Evolutionary conservation across 2,329 filamentous ascomycete species (phyloP), one percentile per base, ranked within the genome.

Genomic region (Colletotrichum sp.): DNA sequence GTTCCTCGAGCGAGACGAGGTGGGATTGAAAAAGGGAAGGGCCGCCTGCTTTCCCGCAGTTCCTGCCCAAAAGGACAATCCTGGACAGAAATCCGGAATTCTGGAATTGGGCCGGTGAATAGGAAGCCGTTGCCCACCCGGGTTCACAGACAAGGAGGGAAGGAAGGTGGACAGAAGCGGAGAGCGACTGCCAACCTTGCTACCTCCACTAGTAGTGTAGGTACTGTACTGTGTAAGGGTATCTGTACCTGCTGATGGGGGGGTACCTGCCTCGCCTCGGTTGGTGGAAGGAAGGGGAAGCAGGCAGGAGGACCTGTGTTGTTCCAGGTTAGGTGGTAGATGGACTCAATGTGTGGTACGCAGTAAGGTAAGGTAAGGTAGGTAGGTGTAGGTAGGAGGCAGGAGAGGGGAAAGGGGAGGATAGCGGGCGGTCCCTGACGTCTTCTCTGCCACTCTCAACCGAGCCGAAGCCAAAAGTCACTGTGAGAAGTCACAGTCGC

Each of bases 61-160:
- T 63, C 36, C 52, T 64, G 73, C 73, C 63, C 25, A 72, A 64
- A 68, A 25, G 34, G 12, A 34, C n/a, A 25, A 72, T 72, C 72
- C 69, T 72, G 63, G 44, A 75, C 36, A 68, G 63, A 64, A 72
- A 72, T 68, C 73, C 73, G 73, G 62, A 68, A 75, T 75, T 63
- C 73, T 75, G 73, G 73, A 72, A 75, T 67, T 57, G 55, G 61
- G 39, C 32, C 39, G 69, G 55, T 72, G 49, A 67, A 36, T 25
- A 52, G 69, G 55, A 68, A 39, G 73, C 29, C 30, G 70, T 66
- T 76, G 63, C 57, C 69, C 55, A 72, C 69, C 72, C 63, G 69
- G 69, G 29, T 72, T 64, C 64, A 64, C 68, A 30, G 63, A 72
- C 72, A 64, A 72, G 73, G 64, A 69, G 49, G 57, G 73, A 76